Base-by-base conservation (phyloP, 306 rosid genomes). In the Vigna trinervia region DNA sequence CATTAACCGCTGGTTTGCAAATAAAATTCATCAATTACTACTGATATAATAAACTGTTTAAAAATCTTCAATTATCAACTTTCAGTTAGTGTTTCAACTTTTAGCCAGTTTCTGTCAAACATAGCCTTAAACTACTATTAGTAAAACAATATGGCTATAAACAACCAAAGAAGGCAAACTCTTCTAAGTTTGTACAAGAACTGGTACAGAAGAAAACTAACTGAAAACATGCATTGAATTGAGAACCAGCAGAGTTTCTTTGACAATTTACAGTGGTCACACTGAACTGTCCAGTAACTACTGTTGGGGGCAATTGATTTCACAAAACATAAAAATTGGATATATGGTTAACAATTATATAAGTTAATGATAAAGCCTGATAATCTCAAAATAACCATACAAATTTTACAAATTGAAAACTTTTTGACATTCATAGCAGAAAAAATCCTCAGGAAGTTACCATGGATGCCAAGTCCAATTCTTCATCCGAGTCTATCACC, bases 401-500 rank as follows among this genome's bases (percentile, higher is more conserved):
- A 70, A 59, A 12, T 69, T 76, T 64, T 71, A 80, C 81, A 64
- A 53, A 38, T 30, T 39, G 69, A 77, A 8, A 53, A 63, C 48
- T 34, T 67, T 28, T 59, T 30, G 50, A 63, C 47, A 75, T 77
- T 50, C 77, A 12, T 39, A 30, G 46, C 72, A 50, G 14, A 52
- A 58, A 78, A 60, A 47, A 39, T 57, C 60, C 64, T 85, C 80
- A 79, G 19, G 89, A 12, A 63, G 93, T 91, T 68, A 84, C 92
- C 98, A 93, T 93, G 36, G 95, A 83, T 38, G 90, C 84, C 86
- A 93, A 75, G 80, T 93, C 98, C 85, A 91, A 78, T 77, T 93
- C 98, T 79, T 89, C 95, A 17, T 93, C 96, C 0, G 98, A 93
- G 83, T 93, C 96, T 67, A 93, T 80, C 54, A 87, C 95, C 51